These are phyloP conservation scores for Tarenaya hassleriana DNA, from an alignment of 345 rosid species.

Conservation along the genomic window DNA sequence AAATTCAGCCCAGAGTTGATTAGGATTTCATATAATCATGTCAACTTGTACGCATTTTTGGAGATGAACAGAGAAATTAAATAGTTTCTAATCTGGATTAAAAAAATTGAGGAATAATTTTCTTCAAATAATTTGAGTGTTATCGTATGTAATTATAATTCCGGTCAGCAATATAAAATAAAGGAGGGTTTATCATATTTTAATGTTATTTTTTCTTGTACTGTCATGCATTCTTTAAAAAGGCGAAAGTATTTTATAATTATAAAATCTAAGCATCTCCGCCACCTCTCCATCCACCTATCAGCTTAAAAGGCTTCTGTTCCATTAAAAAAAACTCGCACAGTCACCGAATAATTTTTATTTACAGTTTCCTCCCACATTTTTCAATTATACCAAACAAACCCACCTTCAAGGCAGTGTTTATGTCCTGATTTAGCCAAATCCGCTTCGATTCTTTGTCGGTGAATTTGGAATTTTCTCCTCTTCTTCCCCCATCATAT, in stretches of 20 bases:
- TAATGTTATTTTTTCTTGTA: too few relatives aligned
- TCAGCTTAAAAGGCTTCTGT: constrained; percentile 25
- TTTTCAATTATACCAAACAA: constrained; percentile 17
- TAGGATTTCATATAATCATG: too few relatives aligned
- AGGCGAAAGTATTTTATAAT: not conserved
- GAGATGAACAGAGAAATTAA: too few relatives aligned
- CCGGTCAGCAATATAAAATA: too few relatives aligned
- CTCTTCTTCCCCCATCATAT: constrained; percentile 20
- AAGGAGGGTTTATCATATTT: too few relatives aligned
- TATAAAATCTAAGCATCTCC: constrained; percentile 22
- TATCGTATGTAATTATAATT: too few relatives aligned
- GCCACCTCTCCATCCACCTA: constrained; percentile 35
- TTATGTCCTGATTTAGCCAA: constrained; percentile 26
- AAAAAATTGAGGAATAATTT: too few relatives aligned
- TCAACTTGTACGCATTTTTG: too few relatives aligned
- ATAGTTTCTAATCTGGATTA: too few relatives aligned
- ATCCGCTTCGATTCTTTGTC: constrained; percentile 40
- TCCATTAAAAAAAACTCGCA: constrained; percentile 20
- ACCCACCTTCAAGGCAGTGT: constrained; percentile 19
- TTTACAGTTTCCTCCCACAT: not conserved
- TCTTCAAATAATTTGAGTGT: too few relatives aligned
- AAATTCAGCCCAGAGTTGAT: too few relatives aligned
- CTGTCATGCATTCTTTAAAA: not conserved
- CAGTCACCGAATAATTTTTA: constrained; percentile 21
- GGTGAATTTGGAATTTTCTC: constrained; percentile 63